Evolutionary conservation across 2,329 filamentous ascomycete genomes (phyloP).

Genomic region (Diatrype stigma): DNA sequence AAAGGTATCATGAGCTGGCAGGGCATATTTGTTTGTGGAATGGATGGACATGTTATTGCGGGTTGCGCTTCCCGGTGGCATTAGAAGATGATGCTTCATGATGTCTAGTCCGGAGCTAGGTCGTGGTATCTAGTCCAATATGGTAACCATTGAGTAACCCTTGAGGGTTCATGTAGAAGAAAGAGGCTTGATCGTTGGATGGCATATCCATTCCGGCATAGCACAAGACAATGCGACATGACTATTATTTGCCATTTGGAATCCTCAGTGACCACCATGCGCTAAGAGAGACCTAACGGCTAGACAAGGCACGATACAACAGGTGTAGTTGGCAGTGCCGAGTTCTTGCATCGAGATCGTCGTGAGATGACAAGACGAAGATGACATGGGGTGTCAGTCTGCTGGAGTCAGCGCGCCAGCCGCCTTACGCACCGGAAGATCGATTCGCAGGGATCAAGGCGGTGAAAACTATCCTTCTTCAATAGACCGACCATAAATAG

Average conservation of each 20-base stretch:
- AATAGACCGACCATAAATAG: not conserved
- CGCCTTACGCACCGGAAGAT: not conserved
- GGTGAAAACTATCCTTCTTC: not conserved
- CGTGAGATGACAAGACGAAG: not conserved
- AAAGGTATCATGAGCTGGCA: conserved; percentile 14
- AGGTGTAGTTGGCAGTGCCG: too few relatives aligned
- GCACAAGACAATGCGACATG: not conserved
- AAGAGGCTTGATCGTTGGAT: too few relatives aligned
- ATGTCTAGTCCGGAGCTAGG: not conserved
- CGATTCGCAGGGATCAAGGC: not conserved
- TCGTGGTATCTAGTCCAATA: not conserved
- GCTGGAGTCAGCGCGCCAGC: not conserved
- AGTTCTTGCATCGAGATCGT: not conserved
- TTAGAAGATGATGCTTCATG: not conserved
- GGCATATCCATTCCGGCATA: not conserved
- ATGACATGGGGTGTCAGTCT: not conserved
- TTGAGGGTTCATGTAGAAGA: not conserved
- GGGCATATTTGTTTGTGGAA: conserved; percentile 16
- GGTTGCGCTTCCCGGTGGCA: not conserved
- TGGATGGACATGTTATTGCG: conserved; percentile 3
- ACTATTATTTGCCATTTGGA: not conserved
- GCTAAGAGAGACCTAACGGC: not conserved
- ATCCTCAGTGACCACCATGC: not conserved
- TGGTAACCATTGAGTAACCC: not conserved
- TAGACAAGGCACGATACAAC: too few relatives aligned